Evolutionary conservation across 2,329 filamentous ascomycete species (phyloP), one percentile per base, ranked within the genome.

Genomic region (Cryoendolithus antarcticus): DNA sequence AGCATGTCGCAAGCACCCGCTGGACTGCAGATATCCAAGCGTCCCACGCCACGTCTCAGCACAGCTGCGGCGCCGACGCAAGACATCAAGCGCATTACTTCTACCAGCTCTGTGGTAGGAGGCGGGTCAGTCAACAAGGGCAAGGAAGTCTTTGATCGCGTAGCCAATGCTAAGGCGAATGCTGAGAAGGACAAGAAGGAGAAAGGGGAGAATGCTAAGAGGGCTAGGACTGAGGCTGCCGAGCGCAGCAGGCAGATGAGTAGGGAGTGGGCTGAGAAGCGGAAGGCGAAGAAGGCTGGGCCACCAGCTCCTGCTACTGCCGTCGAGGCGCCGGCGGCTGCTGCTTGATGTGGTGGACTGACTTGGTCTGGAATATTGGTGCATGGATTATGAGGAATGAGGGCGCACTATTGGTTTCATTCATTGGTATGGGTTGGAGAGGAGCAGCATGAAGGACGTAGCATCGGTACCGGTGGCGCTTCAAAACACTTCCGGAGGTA

Each of bases 231-330:
- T 1, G 62, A 62, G 24, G 67, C 67, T 5, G 62, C 66, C 0
- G 66, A 69, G 52, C 47, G 65, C 4, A 61, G 65, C 1, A 49
- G 67, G 10, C 56, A 59, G 31, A 55, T 60, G 30, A 65, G 61
- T 48, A 47, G 66, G 8, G 65, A 69, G 50, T 71, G 67, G 67
- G 67, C 67, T 4, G 65, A 67, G 54, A 65, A 62, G 57, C 62
- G 65, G 56, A 61, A 54, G 45, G 32, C 35, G 38, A 57, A 50
- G 56, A 59, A 58, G 56, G 24, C 35, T 6, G 24, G 4, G 24
- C 24, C 24, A 8, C 24, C 24, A 27, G 24, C 24, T 27, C 7
- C 24, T 27, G 24, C 24, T 27, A 27, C 24, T 27, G 24, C 24
- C 24, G 24, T 27, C 24, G 24, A 27, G 24, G 24, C 24, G 24